phyloP scores from a whole-genome alignment of 257 asterid species.

The Scutellaria barbata region DNA sequence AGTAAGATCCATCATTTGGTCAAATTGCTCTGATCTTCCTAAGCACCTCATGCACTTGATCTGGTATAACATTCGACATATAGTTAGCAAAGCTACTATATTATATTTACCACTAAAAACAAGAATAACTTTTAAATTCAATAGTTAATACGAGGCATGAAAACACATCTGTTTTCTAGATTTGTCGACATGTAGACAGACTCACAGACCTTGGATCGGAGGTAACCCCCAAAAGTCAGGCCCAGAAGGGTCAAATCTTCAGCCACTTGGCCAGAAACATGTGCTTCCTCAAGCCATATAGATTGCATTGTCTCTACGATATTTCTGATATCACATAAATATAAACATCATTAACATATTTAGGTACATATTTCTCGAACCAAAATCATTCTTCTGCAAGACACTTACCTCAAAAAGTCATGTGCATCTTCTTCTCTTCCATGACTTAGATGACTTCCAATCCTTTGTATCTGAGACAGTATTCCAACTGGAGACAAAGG shows the following conservation, averaged over 20 bases:
- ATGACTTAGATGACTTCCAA: conserved; percentile 45
- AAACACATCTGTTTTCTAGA: conserved; percentile 1
- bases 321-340: conserved; percentile 38
- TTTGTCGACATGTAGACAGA: conserved; percentile 28
- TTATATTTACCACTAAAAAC: background rate
- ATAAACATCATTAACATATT: conserved; percentile 10
- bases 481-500: conserved; percentile 55
- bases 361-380: background rate
- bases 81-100: conserved; percentile 16
- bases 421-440: conserved; percentile 67
- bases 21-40: conserved; percentile 47
- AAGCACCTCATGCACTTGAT: conserved; percentile 54
- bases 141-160: background rate
- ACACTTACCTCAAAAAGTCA: conserved; percentile 55
- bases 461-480: conserved; percentile 50
- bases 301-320: conserved; percentile 53
- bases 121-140: conserved; percentile 5
- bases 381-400: conserved; percentile 1
- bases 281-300: conserved; percentile 54
- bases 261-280: conserved; percentile 41
- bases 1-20: conserved; percentile 54
- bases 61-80: conserved; percentile 33
- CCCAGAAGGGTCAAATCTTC: conserved; percentile 59
- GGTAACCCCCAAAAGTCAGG: conserved; percentile 62
- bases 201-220: conserved; percentile 63